Evolutionary conservation across 2,329 filamentous ascomycete genomes (phyloP).

Genomic region (Exophiala spinifera): DNA sequence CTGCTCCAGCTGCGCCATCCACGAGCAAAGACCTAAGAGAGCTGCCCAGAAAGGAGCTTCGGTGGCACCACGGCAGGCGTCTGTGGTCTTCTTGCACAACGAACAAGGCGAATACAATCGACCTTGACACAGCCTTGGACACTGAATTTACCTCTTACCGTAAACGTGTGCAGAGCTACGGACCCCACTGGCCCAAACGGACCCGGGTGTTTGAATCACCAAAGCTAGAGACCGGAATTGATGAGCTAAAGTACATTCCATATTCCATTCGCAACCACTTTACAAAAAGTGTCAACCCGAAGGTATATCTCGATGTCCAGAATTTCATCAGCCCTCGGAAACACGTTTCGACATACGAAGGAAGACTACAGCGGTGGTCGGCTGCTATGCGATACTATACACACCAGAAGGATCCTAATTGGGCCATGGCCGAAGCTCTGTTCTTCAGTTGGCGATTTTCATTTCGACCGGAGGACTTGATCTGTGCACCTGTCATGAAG

Average conservation of each 20-base stretch:
- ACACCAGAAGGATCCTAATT: background rate
- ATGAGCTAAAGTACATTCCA: background rate
- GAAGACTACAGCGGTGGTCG: background rate
- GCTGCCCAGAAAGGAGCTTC: too few species aligned
- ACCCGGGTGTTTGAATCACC: background rate
- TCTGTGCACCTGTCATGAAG: slow-evolving; percentile 12
- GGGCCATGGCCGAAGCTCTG: background rate
- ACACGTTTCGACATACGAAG: background rate
- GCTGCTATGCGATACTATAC: background rate
- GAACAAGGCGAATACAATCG: background rate
- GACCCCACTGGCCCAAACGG: background rate
- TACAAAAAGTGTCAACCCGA: background rate
- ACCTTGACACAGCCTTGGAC: background rate
- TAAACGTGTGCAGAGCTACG: background rate
- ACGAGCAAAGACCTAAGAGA: too few species aligned
- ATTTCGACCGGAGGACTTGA: background rate
- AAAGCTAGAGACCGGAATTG: background rate
- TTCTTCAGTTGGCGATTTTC: background rate
- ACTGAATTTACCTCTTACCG: background rate
- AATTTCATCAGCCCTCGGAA: background rate
- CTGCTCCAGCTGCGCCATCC: too few species aligned
- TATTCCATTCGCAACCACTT: background rate
- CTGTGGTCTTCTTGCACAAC: background rate
- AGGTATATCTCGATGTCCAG: background rate
- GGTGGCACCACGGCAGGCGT: background rate